These are phyloP conservation scores for Coemansia sp. DNA, from an alignment of 192 early-diverging fungal species.

Conservation along the genomic window DNA sequence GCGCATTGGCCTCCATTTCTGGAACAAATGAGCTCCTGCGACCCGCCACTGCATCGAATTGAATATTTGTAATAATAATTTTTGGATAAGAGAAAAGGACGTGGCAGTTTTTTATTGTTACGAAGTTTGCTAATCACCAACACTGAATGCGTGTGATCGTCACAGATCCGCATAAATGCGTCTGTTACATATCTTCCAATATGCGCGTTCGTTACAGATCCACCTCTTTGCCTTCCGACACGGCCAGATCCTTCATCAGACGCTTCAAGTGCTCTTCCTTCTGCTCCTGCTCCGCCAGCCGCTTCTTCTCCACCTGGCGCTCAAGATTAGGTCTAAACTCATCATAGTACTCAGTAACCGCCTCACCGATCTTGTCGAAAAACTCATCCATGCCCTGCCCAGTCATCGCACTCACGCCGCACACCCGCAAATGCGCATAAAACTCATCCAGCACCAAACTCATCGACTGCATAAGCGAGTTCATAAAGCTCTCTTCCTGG, in stretches of 20 bases:
- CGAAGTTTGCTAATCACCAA: no score
- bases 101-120: no score
- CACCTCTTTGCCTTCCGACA: conserved; percentile 54
- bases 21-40: neutral
- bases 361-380: conserved; percentile 78
- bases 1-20: neutral
- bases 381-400: conserved; percentile 91
- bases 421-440: conserved; percentile 76
- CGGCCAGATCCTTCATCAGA: conserved; percentile 87
- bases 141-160: neutral
- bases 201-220: conserved; percentile 7
- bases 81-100: no score
- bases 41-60: conserved; percentile 2
- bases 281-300: conserved; percentile 59
- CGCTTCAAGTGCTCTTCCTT: conserved; percentile 71
- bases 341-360: conserved; percentile 77
- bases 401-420: conserved; percentile 88
- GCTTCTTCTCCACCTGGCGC: conserved; percentile 66
- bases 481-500: conserved; percentile 87
- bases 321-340: conserved; percentile 89
- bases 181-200: no score
- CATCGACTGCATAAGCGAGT: conserved; percentile 90
- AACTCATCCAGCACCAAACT: conserved; percentile 97
- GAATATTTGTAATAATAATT: no score
- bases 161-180: neutral